Base-by-base conservation (phyloP, 768 basidiomycete species). In the Kwoniella sp. region DNA sequence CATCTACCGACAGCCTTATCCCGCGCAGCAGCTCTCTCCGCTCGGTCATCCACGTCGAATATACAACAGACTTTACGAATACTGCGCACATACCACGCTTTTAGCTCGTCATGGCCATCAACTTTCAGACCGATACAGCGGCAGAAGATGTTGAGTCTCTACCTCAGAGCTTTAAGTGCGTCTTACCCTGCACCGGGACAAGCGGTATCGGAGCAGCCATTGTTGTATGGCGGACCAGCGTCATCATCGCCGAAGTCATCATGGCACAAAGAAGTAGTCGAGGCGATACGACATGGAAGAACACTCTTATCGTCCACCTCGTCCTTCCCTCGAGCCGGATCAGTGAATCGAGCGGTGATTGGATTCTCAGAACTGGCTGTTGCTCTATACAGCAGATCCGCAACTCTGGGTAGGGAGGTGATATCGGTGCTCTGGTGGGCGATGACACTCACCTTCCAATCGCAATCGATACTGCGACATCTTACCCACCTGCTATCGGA, bases 401-500 rank as follows among this genome's bases (percentile, higher is more conserved):
- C 65, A 13, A 26, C 13, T 13, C 58, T 76, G 9, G 64, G 59
- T 13, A 37, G 41, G 48, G 58, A 70, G 29, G 70, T 70, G 7
- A 70, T 65, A 30, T 34, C 78, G 91, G 90, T 92, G 23, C 85
- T 97, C 1, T 95, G 92, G 90, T 93, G 92, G 92, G 90, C 92
- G 0, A 93, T 92, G 9, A 87, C 89, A 23, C 85, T 93, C 23
- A 98, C 95, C 0, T 96, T 97, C 84, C 93, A 96, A 75, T 94
- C 91, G 0, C 89, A 89, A 65, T 86, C 88, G 9, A 83, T 97
- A 8, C 86, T 91, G 60, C 88, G 94, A 0, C 91, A 96, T 79
- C 88, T 97, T 84, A 87, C 87, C 29, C 87, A 89, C 1, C 81
- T 94, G 1, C 81, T 91, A 17, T 84, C 92, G 2, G 89, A 91